Evolutionary conservation across 2,329 filamentous ascomycete genomes (phyloP), one percentile per base, ranked within the genome.

Genomic region (Sarocladium kiliense): DNA sequence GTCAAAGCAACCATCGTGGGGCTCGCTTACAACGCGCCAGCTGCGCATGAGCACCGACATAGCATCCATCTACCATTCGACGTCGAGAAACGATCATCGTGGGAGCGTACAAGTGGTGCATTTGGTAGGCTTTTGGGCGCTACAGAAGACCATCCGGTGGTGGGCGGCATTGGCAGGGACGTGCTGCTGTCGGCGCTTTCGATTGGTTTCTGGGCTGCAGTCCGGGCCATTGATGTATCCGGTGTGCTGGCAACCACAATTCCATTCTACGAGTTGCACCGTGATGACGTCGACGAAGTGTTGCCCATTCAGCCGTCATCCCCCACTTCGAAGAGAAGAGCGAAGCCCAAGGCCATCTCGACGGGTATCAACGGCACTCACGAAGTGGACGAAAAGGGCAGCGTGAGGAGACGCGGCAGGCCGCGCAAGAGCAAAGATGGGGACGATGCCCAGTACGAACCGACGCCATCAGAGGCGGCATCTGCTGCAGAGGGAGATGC

Each of bases 161-260:
- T 86, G 27, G 77, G 77, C 19, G 77, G 75, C 18, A 78, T 79
- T 0, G 80, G 77, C 5, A 78, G 77, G 66, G 84, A 87, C 65
- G 82, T 83, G 1, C 63, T 87, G 14, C 70, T 85, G 34, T 81
- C 77, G 21, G 71, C 73, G 1, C 57, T 81, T 14, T 79, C 76
- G 55, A 65, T 85, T n/a, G 75, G 80, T 1, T 56, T 78, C 2
- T 86, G 82, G 82, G 76, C 78, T n/a, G 79, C 79, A 39, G 72
- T 78, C 1, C 72, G 80, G 30, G 74, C 76, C 21, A 68, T 79
- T 2, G 75, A 81, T 59, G 71, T 77, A 0, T 66, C 69, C n/a
- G 71, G 76, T 10, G 78, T 85, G 59, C 63, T 84, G 12, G 62
- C 61, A 18, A 68, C 67, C 1, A 64, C 65, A 18, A 63, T 71